Conservation (phyloP, 2,329 filamentous ascomycete genomes). For the Penicillium sp. region DNA sequence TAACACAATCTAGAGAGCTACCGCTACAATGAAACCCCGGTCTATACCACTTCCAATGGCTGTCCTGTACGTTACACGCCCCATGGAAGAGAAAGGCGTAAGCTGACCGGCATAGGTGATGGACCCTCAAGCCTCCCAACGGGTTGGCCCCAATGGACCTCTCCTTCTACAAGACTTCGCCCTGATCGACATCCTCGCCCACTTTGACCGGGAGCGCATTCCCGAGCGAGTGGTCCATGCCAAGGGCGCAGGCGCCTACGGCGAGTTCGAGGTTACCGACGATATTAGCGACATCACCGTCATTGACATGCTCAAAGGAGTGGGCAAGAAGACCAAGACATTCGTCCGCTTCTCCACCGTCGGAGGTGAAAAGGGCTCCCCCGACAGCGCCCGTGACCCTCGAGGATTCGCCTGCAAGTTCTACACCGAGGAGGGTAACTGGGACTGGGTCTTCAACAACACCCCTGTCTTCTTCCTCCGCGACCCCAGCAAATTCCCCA, state of each 20-base stretch:
- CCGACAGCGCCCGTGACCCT: slow-evolving; percentile 74
- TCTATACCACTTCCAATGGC: slow-evolving; percentile 66
- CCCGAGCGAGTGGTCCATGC: slow-evolving; percentile 51
- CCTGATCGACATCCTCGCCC: slow-evolving; percentile 63
- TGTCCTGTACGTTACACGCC: slow-evolving; percentile 47
- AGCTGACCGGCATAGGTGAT: slow-evolving; percentile 44
- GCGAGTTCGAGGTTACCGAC: slow-evolving; percentile 52
- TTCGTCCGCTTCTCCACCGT: slow-evolving; percentile 76
- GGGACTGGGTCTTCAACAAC: slow-evolving; percentile 75
- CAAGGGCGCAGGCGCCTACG: slow-evolving; percentile 49
- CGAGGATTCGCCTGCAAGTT: slow-evolving; percentile 76
- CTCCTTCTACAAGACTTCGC: slow-evolving; percentile 69
- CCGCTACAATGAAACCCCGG: slow-evolving; percentile 62
- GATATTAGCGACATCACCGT: slow-evolving; percentile 56
- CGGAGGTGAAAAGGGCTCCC: slow-evolving; percentile 72
- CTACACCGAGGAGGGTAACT: slow-evolving; percentile 74
- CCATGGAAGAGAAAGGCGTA: neutral
- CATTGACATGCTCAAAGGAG: slow-evolving; percentile 57
- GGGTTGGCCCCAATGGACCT: slow-evolving; percentile 62
- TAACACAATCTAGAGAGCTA: slow-evolving; percentile 38
- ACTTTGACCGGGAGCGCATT: slow-evolving; percentile 48
- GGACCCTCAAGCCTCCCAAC: slow-evolving; percentile 58
- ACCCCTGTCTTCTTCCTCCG: slow-evolving; percentile 78
- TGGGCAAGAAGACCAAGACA: slow-evolving; percentile 72
- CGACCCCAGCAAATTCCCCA: slow-evolving; percentile 73